These are phyloP conservation scores for Thermomyces lanuginosus DNA, from an alignment of 2,329 filamentous ascomycete species.

Conservation along the genomic window DNA sequence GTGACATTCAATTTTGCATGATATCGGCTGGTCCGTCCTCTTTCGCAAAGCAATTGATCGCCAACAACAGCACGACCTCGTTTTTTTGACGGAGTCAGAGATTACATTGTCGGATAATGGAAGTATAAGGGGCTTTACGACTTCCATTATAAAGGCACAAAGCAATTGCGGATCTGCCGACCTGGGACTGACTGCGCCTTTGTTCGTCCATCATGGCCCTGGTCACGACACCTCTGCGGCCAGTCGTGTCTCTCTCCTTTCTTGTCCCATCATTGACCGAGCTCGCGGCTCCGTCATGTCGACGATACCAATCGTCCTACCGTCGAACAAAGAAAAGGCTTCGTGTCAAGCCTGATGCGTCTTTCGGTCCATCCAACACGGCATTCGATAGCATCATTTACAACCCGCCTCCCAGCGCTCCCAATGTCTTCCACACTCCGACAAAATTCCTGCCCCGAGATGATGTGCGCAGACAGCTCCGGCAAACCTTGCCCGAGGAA, in stretches of 20 bases:
- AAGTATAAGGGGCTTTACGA: too few species aligned
- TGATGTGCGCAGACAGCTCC: conserved; percentile 38
- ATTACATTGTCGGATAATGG: too few species aligned
- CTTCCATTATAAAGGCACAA: too few species aligned
- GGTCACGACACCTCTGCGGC: conserved; percentile 21
- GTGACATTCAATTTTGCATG: too few species aligned
- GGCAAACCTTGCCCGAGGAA: conserved; percentile 15
- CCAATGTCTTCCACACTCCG: conserved; percentile 48
- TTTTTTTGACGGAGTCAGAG: too few species aligned
- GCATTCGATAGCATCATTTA: conserved; percentile 42
- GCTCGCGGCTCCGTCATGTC: conserved; percentile 15
- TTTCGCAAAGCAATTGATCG: too few species aligned
- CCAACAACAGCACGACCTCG: too few species aligned
- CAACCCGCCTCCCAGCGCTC: conserved; percentile 49
- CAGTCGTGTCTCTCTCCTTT: conserved; percentile 22
- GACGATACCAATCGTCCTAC: conserved; percentile 34
- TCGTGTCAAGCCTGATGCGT: conserved; percentile 36
- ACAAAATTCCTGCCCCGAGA: conserved; percentile 45
- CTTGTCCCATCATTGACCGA: conserved; percentile 23
- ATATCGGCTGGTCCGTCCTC: too few species aligned
- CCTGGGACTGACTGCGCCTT: too few species aligned
- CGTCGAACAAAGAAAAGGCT: conserved; percentile 35
- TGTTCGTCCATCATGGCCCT: too few species aligned
- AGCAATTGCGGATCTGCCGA: too few species aligned
- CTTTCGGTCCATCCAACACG: conserved; percentile 28